phyloP scores from a whole-genome alignment of 2,329 filamentous ascomycete genomes.

The Nemania sp. region DNA sequence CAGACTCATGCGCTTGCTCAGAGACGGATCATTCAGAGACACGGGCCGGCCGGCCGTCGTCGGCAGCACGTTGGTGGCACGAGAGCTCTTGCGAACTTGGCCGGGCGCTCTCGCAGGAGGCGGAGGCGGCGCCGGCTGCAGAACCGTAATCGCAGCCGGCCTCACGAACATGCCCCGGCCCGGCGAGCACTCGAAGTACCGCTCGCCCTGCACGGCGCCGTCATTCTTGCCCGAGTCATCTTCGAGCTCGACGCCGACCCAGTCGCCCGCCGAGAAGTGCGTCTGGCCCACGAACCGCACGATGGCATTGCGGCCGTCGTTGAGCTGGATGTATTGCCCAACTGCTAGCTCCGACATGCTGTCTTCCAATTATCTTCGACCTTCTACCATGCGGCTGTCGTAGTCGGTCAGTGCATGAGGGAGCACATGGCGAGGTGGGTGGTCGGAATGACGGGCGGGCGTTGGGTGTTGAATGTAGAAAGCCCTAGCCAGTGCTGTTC shows the following conservation, averaged over 20 bases:
- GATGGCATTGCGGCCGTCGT: constrained; percentile 73
- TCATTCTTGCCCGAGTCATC: constrained; percentile 88
- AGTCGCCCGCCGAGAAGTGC: constrained; percentile 78
- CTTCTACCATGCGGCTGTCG: constrained; percentile 32
- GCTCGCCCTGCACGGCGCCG: constrained; percentile 82
- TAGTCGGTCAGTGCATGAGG: constrained; percentile 19
- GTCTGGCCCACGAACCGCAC: constrained; percentile 83
- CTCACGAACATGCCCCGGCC: constrained; percentile 83
- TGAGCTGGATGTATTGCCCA: constrained; percentile 78
- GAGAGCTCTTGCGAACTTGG: constrained; percentile 46
- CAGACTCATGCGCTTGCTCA: constrained; percentile 67
- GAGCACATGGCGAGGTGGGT: constrained; percentile 32
- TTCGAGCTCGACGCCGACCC: constrained; percentile 88
- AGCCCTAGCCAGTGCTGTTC: constrained; percentile 12
- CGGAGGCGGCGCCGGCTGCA: constrained; percentile 51
- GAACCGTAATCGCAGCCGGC: constrained; percentile 66
- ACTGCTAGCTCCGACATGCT: constrained; percentile 59
- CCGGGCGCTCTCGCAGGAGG: constrained; percentile 40
- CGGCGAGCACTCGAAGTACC: constrained; percentile 85
- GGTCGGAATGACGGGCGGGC: not conserved
- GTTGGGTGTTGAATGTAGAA: constrained; percentile 16
- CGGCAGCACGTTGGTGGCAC: constrained; percentile 34
- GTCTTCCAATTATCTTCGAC: not conserved
- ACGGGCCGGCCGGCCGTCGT: constrained; percentile 49
- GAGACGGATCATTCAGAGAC: constrained; percentile 57